A percentile compares a stretch with the other conserved stretches of the same genome.
These are phyloP conservation scores for Pontederia crassipes DNA, from an alignment of 176 grass and related monocot species.

Conservation along the genomic window DNA sequence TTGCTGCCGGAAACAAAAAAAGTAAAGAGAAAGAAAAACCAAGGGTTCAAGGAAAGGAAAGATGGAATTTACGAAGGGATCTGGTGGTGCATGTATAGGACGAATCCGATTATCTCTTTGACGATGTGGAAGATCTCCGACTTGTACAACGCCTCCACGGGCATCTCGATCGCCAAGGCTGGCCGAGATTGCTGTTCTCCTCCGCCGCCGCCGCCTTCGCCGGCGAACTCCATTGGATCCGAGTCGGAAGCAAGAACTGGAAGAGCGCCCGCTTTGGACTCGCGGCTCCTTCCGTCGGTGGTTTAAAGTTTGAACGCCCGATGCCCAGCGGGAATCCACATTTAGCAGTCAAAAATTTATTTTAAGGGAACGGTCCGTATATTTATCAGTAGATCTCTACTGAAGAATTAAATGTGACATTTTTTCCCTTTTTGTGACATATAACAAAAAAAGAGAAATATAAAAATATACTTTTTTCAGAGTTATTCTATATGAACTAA, in stretches of 20 bases:
- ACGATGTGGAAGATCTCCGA: conserved; percentile 80
- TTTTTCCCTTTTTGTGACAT: too few species aligned
- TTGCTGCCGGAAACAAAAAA: not conserved
- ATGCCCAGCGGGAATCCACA: too few species aligned
- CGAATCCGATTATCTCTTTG: conserved; percentile 83
- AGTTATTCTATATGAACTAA: too few species aligned
- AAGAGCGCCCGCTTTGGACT: not conserved
- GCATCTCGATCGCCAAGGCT: conserved; percentile 38
- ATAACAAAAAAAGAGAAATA: too few species aligned
- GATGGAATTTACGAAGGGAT: conserved; percentile 60
- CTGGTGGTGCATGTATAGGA: conserved; percentile 92
- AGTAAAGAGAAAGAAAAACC: not conserved
- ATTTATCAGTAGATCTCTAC: too few species aligned
- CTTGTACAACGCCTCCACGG: conserved; percentile 34
- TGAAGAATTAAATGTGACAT: too few species aligned
- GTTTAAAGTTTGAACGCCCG: too few species aligned
- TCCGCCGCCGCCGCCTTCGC: not conserved
- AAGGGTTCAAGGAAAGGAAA: not conserved
- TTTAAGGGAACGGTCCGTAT: too few species aligned
- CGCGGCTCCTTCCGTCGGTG: not conserved
- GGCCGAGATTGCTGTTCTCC: conserved; percentile 1
- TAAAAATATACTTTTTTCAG: too few species aligned
- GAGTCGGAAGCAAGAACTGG: not conserved
- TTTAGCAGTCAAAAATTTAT: too few species aligned
- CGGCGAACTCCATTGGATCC: conserved; percentile 25